These are phyloP conservation scores for Colletotrichum simmondsii DNA, from an alignment of 2,329 filamentous ascomycete genomes.

Conservation along the genomic window DNA sequence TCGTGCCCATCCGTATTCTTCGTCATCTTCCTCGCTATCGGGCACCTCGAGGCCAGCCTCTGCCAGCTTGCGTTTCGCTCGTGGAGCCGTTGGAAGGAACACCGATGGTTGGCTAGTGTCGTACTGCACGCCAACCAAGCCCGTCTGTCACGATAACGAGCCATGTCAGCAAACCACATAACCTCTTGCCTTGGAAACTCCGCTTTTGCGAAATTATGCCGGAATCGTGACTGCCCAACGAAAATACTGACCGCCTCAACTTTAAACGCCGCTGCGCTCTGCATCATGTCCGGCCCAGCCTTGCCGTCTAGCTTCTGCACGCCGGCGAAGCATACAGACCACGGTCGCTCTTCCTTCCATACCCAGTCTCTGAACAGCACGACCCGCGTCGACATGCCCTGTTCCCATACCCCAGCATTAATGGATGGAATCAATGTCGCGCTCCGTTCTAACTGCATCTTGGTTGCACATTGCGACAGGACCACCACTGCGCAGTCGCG, in stretches of 20 bases:
- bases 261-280: constrained; percentile 59
- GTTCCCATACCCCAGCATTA: constrained; percentile 83
- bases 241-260: constrained; percentile 55
- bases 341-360: constrained; percentile 57
- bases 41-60: constrained; percentile 70
- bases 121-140: constrained; percentile 54
- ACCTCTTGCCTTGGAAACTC: constrained; percentile 20
- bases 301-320: constrained; percentile 74
- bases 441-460: constrained; percentile 73
- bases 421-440: constrained; percentile 81
- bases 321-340: constrained; percentile 68
- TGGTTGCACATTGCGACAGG: constrained; percentile 85
- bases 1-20: constrained; percentile 79
- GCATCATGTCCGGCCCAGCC: constrained; percentile 49
- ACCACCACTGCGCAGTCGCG: constrained; percentile 79
- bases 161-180: constrained; percentile 23
- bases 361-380: constrained; percentile 84
- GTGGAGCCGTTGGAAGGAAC: constrained; percentile 47
- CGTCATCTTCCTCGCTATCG: constrained; percentile 72
- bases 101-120: constrained; percentile 49
- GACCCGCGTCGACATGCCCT: constrained; percentile 77
- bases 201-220: constrained; percentile 26
- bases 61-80: constrained; percentile 72
- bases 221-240: constrained; percentile 6
- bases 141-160: constrained; percentile 47